Conservation (phyloP, 148 eudicot species). For the Fallopia convolvulus region DNA sequence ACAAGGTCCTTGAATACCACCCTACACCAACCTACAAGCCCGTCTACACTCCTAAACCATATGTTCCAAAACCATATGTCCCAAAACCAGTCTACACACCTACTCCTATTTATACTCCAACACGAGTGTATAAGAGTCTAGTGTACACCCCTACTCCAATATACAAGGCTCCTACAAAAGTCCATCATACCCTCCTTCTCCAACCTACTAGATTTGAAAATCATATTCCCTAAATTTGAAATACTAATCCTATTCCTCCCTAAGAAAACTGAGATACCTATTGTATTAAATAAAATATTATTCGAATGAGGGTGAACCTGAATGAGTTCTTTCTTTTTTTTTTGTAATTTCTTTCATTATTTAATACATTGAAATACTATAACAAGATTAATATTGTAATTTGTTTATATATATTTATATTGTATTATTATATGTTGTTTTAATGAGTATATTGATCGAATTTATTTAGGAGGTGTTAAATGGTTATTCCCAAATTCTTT, state of each 20-base stretch:
- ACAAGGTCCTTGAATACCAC: conserved; percentile 1
- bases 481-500: too few species aligned
- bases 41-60: conserved; percentile 1
- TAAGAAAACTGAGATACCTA: neutral
- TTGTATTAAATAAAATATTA: neutral
- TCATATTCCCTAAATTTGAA: too few species aligned
- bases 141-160: neutral
- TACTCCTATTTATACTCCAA: neutral
- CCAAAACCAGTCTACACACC: neutral
- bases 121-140: neutral
- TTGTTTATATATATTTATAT: too few species aligned
- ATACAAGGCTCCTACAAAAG: neutral
- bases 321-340: neutral
- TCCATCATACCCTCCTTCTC: neutral
- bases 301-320: neutral
- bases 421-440: too few species aligned
- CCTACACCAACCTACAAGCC: neutral
- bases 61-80: neutral
- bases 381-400: neutral
- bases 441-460: neutral
- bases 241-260: too few species aligned
- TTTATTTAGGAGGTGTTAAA: neutral
- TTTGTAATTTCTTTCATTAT: neutral
- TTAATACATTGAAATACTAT: neutral
- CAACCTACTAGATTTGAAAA: neutral